Percentiles rank a stretch among this genome's conserved stretches.
These are phyloP conservation scores for Bruguiera parviflora DNA, from an alignment of 345 rosid species.

Conservation along the genomic window DNA sequence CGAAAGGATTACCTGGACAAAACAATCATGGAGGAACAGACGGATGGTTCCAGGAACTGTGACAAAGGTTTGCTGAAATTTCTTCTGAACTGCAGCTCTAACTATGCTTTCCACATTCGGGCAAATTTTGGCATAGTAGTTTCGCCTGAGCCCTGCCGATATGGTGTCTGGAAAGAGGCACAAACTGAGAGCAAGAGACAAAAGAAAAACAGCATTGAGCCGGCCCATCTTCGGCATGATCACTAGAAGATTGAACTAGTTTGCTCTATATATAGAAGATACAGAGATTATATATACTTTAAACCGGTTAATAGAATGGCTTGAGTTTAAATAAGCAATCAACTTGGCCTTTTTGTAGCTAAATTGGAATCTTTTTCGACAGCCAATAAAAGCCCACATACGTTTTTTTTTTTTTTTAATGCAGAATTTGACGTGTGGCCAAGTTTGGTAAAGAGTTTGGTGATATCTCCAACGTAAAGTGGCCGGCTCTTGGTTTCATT, in stretches of 20 bases:
- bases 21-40: constrained; percentile 85
- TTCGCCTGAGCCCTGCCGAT: constrained; percentile 54
- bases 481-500: constrained; percentile 33
- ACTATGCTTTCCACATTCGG: constrained; percentile 72
- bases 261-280: background rate
- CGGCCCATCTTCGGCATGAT: constrained; percentile 19
- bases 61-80: constrained; percentile 60
- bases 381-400: background rate
- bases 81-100: constrained; percentile 36
- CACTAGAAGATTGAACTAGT: background rate
- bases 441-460: constrained; percentile 15
- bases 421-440: background rate
- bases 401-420: too few relatives aligned
- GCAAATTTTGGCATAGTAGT: constrained; percentile 53
- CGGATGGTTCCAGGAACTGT: constrained; percentile 80
- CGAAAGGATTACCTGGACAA: constrained; percentile 46
- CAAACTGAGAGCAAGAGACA: constrained; percentile 41
- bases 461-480: background rate
- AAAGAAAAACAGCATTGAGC: constrained; percentile 21
- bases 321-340: background rate
- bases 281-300: background rate
- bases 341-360: constrained; percentile 14
- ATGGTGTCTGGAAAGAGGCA: constrained; percentile 38
- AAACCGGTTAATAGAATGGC: background rate
- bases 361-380: constrained; percentile 23